Evolutionary conservation across 2,329 filamentous ascomycete genomes (phyloP).

Genomic region (Endocalyx cinctus): DNA sequence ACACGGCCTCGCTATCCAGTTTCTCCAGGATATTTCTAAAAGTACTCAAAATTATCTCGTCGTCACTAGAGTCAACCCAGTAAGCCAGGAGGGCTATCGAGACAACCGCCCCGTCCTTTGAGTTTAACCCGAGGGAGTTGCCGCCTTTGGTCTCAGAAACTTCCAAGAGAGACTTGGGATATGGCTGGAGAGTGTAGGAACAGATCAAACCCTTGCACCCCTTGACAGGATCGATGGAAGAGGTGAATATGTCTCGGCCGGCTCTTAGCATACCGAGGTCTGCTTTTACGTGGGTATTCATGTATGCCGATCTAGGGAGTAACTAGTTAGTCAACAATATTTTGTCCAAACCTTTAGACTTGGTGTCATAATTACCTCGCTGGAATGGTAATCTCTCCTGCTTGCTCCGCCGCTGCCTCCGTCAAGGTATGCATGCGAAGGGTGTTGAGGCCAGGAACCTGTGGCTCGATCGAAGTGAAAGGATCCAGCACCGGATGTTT

Average conservation of each 20-base stretch:
- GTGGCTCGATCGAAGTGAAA: slow-evolving; percentile 1
- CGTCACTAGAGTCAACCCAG: slow-evolving; percentile 8
- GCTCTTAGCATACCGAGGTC: slow-evolving; percentile 3
- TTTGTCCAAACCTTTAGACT: no score
- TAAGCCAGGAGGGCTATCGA: slow-evolving; percentile 7
- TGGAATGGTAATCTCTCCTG: no score
- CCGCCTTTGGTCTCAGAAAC: neutral
- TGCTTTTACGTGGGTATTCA: slow-evolving; percentile 8
- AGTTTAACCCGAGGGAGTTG: slow-evolving; percentile 1
- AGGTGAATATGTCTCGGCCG: slow-evolving; percentile 1
- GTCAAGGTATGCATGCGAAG: neutral
- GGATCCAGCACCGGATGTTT: slow-evolving; percentile 2
- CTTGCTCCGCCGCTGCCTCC: neutral
- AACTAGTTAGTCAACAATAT: no score
- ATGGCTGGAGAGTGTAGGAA: slow-evolving; percentile 4
- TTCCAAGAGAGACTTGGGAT: slow-evolving; percentile 1
- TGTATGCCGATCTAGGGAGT: slow-evolving; percentile 4
- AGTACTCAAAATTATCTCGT: slow-evolving; percentile 4
- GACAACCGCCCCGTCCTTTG: slow-evolving; percentile 6
- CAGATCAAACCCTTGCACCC: neutral
- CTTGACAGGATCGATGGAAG: slow-evolving; percentile 3
- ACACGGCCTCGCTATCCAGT: neutral
- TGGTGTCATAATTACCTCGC: no score
- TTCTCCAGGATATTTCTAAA: slow-evolving; percentile 1
- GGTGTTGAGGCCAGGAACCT: neutral